Conservation (phyloP, 352 stramenopile species). For the Phytophthora cactorum region DNA sequence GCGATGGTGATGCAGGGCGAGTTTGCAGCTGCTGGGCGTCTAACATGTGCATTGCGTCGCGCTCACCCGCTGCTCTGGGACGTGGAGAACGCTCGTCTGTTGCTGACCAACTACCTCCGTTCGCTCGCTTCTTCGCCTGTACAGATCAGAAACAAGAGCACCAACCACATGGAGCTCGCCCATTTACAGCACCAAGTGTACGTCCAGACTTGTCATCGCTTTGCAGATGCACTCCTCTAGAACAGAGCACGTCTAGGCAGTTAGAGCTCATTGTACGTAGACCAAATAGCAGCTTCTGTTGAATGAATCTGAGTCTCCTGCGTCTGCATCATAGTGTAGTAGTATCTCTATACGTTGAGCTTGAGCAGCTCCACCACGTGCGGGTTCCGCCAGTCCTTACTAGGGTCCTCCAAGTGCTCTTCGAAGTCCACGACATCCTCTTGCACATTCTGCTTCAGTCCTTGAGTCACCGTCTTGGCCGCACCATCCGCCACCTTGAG, state of each 20-base stretch:
- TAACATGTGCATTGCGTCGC: slow-evolving; percentile 62
- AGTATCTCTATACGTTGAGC: slow-evolving; percentile 67
- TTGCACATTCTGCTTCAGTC: slow-evolving; percentile 56
- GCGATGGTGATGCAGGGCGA: slow-evolving; percentile 58
- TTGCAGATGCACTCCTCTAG: slow-evolving; percentile 34
- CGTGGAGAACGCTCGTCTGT: slow-evolving; percentile 62
- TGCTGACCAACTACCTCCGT: slow-evolving; percentile 62
- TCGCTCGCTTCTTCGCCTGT: slow-evolving; percentile 28
- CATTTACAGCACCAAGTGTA: slow-evolving; percentile 43
- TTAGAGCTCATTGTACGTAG: slow-evolving; percentile 10
- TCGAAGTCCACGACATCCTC: slow-evolving; percentile 74
- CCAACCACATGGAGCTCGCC: slow-evolving; percentile 5
- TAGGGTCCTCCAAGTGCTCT: slow-evolving; percentile 75
- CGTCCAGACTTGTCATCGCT: slow-evolving; percentile 25
- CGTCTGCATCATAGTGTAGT: not conserved
- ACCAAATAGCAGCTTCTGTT: slow-evolving; percentile 24
- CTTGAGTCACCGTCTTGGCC: slow-evolving; percentile 47
- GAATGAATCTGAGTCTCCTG: slow-evolving; percentile 11
- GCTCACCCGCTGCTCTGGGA: slow-evolving; percentile 76
- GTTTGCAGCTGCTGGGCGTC: slow-evolving; percentile 51
- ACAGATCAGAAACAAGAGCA: slow-evolving; percentile 8
- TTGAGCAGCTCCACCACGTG: slow-evolving; percentile 72
- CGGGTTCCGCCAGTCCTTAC: slow-evolving; percentile 81
- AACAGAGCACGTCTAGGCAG: slow-evolving; percentile 10
- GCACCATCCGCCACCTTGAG: slow-evolving; percentile 55